Evolutionary conservation across 306 rosid species (phyloP).

Genomic region (Macrotyloma uniflorum): DNA sequence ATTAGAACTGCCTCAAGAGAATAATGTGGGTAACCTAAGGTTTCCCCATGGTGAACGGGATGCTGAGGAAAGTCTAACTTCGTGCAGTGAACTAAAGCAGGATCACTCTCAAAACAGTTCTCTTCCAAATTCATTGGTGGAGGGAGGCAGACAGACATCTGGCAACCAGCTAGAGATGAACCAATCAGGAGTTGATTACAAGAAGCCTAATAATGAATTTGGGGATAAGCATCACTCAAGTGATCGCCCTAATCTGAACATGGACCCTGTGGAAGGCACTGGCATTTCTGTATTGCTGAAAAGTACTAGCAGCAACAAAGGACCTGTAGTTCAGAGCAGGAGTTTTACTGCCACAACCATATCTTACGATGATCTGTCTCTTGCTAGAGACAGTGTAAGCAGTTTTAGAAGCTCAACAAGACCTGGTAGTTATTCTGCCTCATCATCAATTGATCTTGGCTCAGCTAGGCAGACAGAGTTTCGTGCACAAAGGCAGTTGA

Average conservation of each 20-base stretch:
- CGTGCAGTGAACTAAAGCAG: slow-evolving; percentile 42
- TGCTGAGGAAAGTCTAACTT: slow-evolving; percentile 46
- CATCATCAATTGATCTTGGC: slow-evolving; percentile 77
- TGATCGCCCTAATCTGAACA: slow-evolving; percentile 48
- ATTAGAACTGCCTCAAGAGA: slow-evolving; percentile 42
- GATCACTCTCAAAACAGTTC: slow-evolving; percentile 41
- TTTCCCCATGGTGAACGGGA: slow-evolving; percentile 40
- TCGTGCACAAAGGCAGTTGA: slow-evolving; percentile 62
- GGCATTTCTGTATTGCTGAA: slow-evolving; percentile 86
- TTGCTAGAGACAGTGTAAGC: slow-evolving; percentile 63
- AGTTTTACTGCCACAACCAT: slow-evolving; percentile 70
- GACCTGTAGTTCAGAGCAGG: slow-evolving; percentile 72
- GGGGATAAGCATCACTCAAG: slow-evolving; percentile 49
- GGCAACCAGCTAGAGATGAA: slow-evolving; percentile 42
- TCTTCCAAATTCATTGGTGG: slow-evolving; percentile 38
- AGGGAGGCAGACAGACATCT: slow-evolving; percentile 45
- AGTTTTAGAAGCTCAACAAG: slow-evolving; percentile 76
- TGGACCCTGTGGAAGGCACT: slow-evolving; percentile 63
- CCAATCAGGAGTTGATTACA: slow-evolving; percentile 41
- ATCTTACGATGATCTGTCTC: slow-evolving; percentile 63
- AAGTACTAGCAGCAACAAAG: slow-evolving; percentile 80
- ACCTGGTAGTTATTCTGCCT: slow-evolving; percentile 73
- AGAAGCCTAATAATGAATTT: slow-evolving; percentile 29
- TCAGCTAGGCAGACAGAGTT: slow-evolving; percentile 57
- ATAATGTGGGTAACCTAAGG: slow-evolving; percentile 45